Evolutionary conservation across 768 basidiomycete species (phyloP).

Genomic region (Crepidotus variabilis): DNA sequence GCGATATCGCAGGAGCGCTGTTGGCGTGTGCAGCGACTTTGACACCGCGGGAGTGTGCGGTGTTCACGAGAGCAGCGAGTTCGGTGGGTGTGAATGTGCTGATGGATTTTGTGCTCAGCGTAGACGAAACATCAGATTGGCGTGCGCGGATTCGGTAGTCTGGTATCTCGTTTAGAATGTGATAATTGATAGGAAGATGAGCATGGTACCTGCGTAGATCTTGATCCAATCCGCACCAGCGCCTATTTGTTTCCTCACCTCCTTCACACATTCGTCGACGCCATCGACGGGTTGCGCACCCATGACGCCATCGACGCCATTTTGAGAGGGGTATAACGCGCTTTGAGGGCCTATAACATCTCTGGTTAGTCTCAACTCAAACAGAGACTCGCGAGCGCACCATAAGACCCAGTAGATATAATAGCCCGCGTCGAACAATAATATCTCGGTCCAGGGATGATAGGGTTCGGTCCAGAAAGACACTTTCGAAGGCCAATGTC

Average conservation of each 20-base stretch:
- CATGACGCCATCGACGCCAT: conserved; percentile 53
- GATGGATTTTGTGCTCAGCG: conserved; percentile 28
- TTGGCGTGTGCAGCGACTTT: conserved; percentile 57
- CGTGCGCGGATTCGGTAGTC: conserved; percentile 55
- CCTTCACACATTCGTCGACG: conserved; percentile 47
- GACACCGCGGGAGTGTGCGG: conserved; percentile 48
- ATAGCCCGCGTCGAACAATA: conserved; percentile 60
- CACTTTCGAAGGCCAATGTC: conserved; percentile 57
- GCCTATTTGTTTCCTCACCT: conserved; percentile 58
- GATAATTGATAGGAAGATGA: conserved; percentile 6
- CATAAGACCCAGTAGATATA: conserved; percentile 58
- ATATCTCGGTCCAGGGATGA: conserved; percentile 61
- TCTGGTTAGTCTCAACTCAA: background rate
- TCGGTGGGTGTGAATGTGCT: conserved; percentile 44
- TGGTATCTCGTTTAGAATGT: conserved; percentile 14
- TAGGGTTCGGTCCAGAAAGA: conserved; percentile 31
- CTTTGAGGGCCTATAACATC: conserved; percentile 49
- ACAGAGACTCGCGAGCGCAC: conserved; percentile 23
- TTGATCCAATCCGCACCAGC: conserved; percentile 70
- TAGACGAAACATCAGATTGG: conserved; percentile 35
- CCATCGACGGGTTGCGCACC: conserved; percentile 62
- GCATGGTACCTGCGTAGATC: conserved; percentile 23
- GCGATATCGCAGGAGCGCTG: conserved; percentile 25
- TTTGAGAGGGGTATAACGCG: conserved; percentile 35
- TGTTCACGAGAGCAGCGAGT: conserved; percentile 43